Evolutionary conservation across 352 stramenopile species (phyloP), one percentile per base, ranked within the genome.

Genomic region (Phytophthora pistaciae): DNA sequence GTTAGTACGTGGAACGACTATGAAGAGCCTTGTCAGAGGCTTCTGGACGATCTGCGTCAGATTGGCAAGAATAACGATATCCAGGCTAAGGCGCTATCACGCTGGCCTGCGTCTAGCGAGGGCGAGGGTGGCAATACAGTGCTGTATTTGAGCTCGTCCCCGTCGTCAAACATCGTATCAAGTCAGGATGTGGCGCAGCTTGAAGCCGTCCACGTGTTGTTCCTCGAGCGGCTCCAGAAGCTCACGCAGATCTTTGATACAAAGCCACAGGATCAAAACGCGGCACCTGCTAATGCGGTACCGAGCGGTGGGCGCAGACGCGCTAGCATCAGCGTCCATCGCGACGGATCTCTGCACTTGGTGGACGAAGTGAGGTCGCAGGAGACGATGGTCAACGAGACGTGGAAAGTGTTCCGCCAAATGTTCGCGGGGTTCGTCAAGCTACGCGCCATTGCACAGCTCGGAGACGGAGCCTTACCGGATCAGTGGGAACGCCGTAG

Each of bases 351-450:
- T 5, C 14, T 79, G 29, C 56, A 69, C 16, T 60, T 89, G 14
- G 70, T 78, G 20, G 72, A 92, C 18, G 72, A 87, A 10, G 63
- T 79, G 2, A 74, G 87, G 31, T 49, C 72, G 10, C 71, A 70
- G 31, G 74, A 78, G 31, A 69, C 52, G 63, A 60, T 83, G 46
- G 84, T 92, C 23, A 87, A 91, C 46, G 86, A 92, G 71, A 86
- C 79, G 52, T 92, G 86, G 86, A 91, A 87, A 46, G 80, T 84
- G 23, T 88, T 95, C n/a, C 86, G 83, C 0, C 86, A 92, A 61
- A 76, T 93, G 44, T 71, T 94, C 50, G 73, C 86, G 0, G 82
- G 77, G 16, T 91, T 91, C 52, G 78, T 83, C 11, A 76, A 80
- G 23, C 64, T 93, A 20, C 86, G 86, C 4, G 61, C 80, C 1